phyloP scores from a whole-genome alignment of 495 filamentous ascomycete genomes.

The Astrothelium subdiscretum region DNA sequence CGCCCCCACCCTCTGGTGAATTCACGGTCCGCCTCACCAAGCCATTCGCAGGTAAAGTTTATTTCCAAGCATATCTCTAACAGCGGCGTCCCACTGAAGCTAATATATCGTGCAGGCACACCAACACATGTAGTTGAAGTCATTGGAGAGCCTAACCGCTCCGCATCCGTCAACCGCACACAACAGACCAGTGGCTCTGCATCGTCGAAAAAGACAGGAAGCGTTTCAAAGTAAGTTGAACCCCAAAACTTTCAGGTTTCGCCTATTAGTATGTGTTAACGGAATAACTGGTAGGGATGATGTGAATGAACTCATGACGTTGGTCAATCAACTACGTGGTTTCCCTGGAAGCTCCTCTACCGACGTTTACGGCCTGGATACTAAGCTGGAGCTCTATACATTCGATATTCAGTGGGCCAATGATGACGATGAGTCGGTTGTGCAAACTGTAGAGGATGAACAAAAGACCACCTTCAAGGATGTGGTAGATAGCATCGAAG shows the following conservation, averaged over 20 bases:
- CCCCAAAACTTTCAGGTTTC: not conserved
- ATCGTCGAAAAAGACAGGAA: constrained; percentile 12
- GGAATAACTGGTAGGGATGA: constrained; percentile 8
- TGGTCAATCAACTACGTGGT: constrained; percentile 15
- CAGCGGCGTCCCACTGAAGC: not conserved
- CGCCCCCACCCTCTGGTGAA: constrained; percentile 17
- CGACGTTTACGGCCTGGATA: constrained; percentile 14
- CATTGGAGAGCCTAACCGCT: constrained; percentile 16
- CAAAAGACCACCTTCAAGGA: constrained; percentile 19
- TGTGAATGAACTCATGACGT: constrained; percentile 14
- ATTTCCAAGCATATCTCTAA: not conserved
- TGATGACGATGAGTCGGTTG: constrained; percentile 10
- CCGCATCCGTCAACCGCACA: constrained; percentile 5
- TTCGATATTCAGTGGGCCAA: constrained; percentile 21
- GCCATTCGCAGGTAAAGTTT: constrained; percentile 13
- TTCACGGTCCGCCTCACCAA: constrained; percentile 14
- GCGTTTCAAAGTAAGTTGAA: constrained; percentile 10
- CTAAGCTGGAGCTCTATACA: constrained; percentile 14
- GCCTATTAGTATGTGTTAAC: not conserved
- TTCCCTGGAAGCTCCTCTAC: constrained; percentile 13
- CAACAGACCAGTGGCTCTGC: constrained; percentile 1
- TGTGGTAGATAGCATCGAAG: constrained; percentile 17
- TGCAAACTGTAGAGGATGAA: constrained; percentile 12
- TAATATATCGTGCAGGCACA: constrained; percentile 1
- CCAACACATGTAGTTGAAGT: constrained; percentile 14